Base-by-base conservation (phyloP, 2,329 filamentous ascomycete species). In the Pseudogymnoascus sp. region DNA sequence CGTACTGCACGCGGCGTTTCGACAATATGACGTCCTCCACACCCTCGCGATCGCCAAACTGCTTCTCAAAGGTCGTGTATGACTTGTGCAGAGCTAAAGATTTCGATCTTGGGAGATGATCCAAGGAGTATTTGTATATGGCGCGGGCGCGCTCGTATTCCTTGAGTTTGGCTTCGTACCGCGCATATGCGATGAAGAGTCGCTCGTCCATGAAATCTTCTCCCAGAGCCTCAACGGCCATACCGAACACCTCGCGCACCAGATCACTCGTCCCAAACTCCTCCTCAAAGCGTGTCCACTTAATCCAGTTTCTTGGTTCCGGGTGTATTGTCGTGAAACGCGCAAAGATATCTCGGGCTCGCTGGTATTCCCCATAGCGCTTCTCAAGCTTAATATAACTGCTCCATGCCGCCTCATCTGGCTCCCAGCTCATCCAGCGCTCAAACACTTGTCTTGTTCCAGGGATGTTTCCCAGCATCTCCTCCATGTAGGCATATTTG, bases 401-500 rank as follows among this genome's bases (percentile, higher is more conserved):
- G 67, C 86, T 87, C 94, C 94, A 99, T 0, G 93, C 94, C 43
- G 89, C 87, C 81, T 97, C 93, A 67, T 97, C 91, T 0, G 94
- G 94, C 73, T 96, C 91, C 94, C 94, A 99, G 64, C 89, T 87
- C 88, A 99, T 93, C 94, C 94, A 99, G 50, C 94, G 82, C 76
- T 99, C 94, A 72, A 97, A 99, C 0, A 97, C 90, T 68, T 96
- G 90, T 62, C 94, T 81, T 2, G 91, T 95, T 36, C 93, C 94
- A 2, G 92, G 86, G 57, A 99, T 87, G 70, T 99, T 97, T 6
- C 91, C 91, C 60, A 99, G 82, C 76, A 93, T 97, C 81, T 99
- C 94, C 77, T 97, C 93, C 88, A 96, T 95, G 73, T 96, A 96
- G 25, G 96, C 91, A 78, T 97, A 99, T 74, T 97, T 97, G 79